phyloP scores from a whole-genome alignment of 768 basidiomycete genomes.

The Rhodotorula diobovata region DNA sequence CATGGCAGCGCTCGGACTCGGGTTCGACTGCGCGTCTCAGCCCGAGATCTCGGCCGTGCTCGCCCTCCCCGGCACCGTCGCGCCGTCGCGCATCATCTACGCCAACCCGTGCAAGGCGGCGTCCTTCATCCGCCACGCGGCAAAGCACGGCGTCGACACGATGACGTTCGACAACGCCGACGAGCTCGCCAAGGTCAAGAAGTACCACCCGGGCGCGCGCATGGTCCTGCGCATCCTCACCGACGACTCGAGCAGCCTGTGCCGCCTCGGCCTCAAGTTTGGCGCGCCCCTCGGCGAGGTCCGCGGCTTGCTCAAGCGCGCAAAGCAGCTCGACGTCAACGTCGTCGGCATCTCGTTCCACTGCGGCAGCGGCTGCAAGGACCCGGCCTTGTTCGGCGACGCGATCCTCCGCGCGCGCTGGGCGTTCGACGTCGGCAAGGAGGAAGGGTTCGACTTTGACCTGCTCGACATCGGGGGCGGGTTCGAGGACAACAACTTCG shows the following conservation, averaged over 20 bases:
- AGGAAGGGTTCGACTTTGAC: slow-evolving; percentile 72
- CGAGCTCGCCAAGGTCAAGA: slow-evolving; percentile 87
- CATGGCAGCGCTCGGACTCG: slow-evolving; percentile 79
- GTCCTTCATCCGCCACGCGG: slow-evolving; percentile 84
- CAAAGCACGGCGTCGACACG: slow-evolving; percentile 70
- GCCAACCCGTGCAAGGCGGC: slow-evolving; percentile 98
- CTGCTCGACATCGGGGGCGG: slow-evolving; percentile 94
- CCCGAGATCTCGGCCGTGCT: slow-evolving; percentile 83
- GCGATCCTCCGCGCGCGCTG: slow-evolving; percentile 74
- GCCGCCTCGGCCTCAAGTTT: slow-evolving; percentile 89
- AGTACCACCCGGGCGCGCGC: slow-evolving; percentile 71
- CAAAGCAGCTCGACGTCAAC: slow-evolving; percentile 69
- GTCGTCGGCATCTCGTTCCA: slow-evolving; percentile 97
- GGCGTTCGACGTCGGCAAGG: slow-evolving; percentile 81
- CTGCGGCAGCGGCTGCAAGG: slow-evolving; percentile 94
- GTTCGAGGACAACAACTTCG: slow-evolving; percentile 84
- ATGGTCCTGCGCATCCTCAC: slow-evolving; percentile 90
- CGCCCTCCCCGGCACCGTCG: slow-evolving; percentile 57
- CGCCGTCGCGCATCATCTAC: slow-evolving; percentile 81
- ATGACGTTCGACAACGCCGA: slow-evolving; percentile 99
- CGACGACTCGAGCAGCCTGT: slow-evolving; percentile 93
- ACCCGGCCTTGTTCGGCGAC: slow-evolving; percentile 81
- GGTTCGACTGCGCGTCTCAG: slow-evolving; percentile 96
- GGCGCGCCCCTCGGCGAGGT: slow-evolving; percentile 83
- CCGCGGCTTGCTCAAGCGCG: slow-evolving; percentile 70